A percentile compares a stretch with the other conserved stretches of the same genome.
Evolutionary conservation across 352 stramenopile species (phyloP).

Genomic region (Globisporangium echinulatum): DNA sequence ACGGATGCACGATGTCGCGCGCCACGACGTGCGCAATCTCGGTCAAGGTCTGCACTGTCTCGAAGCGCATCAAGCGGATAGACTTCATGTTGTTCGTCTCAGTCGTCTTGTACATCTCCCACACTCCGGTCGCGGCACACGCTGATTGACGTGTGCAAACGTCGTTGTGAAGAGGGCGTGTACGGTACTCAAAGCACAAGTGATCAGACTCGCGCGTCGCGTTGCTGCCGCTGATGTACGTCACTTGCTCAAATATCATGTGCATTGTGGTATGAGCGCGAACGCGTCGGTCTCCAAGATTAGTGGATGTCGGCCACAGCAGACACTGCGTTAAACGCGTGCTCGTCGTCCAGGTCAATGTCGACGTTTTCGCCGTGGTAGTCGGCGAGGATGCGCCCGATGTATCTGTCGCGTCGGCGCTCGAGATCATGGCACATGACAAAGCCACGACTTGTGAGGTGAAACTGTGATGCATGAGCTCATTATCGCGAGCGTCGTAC

Average conservation of each 20-base stretch:
- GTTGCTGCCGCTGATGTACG: conserved; percentile 4
- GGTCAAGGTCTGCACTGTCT: conserved; percentile 38
- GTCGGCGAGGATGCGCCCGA: conserved; percentile 35
- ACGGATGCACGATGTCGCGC: conserved; percentile 31
- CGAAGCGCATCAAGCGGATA: conserved; percentile 29
- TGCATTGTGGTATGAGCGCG: conserved; percentile 25
- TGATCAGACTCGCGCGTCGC: conserved; percentile 9
- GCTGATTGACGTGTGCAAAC: conserved; percentile 22
- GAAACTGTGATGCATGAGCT: too few species aligned
- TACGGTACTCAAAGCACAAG: conserved; percentile 26
- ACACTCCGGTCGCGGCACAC: conserved; percentile 18
- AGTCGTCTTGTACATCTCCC: conserved; percentile 24
- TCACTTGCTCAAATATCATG: conserved; percentile 19
- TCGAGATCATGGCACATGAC: conserved; percentile 29
- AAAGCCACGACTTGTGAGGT: conserved; percentile 9
- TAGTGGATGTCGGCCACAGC: conserved; percentile 7
- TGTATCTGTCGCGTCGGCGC: conserved; percentile 24
- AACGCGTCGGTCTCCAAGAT: conserved; percentile 25
- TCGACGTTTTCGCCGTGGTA: conserved; percentile 30
- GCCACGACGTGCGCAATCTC: conserved; percentile 28
- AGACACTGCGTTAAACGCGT: neutral
- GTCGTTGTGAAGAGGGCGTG: conserved; percentile 30
- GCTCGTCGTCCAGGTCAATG: conserved; percentile 5
- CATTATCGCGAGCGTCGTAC: too few species aligned
- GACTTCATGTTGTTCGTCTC: conserved; percentile 27